Percentiles rank a stretch among this genome's conserved stretches.
Conservation (phyloP, 1,139 yeast genomes). For the Geotrichum histeridarum region DNA sequence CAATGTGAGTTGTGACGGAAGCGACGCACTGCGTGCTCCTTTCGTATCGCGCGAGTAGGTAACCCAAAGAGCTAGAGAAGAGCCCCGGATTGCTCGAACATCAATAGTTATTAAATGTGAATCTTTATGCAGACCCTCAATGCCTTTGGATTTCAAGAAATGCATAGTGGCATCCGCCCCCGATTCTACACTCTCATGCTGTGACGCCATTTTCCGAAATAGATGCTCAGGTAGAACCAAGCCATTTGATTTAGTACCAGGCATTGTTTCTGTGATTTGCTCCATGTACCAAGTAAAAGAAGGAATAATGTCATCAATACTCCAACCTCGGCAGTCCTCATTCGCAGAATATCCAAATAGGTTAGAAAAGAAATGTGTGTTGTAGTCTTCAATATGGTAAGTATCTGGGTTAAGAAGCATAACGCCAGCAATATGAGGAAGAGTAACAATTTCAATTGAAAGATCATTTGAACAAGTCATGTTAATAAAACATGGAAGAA, state of each 20-base stretch:
- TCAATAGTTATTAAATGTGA: slow-evolving; percentile 64
- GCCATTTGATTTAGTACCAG: too few relatives aligned
- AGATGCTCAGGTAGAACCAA: slow-evolving; percentile 84
- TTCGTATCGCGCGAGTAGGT: slow-evolving; percentile 55
- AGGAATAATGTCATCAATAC: slow-evolving; percentile 60
- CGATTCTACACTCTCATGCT: slow-evolving; percentile 11
- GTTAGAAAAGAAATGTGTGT: slow-evolving; percentile 70
- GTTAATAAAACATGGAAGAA: slow-evolving; percentile 15
- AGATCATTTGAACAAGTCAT: neutral
- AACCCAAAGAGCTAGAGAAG: slow-evolving; percentile 72
- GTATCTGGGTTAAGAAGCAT: slow-evolving; percentile 56
- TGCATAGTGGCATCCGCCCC: slow-evolving; percentile 19
- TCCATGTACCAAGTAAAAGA: slow-evolving; percentile 53
- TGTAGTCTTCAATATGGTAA: slow-evolving; percentile 56
- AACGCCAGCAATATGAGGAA: slow-evolving; percentile 85
- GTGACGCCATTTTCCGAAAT: slow-evolving; percentile 55
- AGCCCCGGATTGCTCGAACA: slow-evolving; percentile 60
- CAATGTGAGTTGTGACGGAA: slow-evolving; percentile 57
- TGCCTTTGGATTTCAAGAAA: slow-evolving; percentile 42
- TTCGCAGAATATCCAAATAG: slow-evolving; percentile 60
- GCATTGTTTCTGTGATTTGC: slow-evolving; percentile 40
- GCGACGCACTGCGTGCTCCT: slow-evolving; percentile 28
- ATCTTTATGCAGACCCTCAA: slow-evolving; percentile 63
- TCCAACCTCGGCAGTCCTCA: slow-evolving; percentile 45
- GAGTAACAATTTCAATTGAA: slow-evolving; percentile 36